phyloP scores from a whole-genome alignment of 2,329 filamentous ascomycete species.

The Penicillium sp. region DNA sequence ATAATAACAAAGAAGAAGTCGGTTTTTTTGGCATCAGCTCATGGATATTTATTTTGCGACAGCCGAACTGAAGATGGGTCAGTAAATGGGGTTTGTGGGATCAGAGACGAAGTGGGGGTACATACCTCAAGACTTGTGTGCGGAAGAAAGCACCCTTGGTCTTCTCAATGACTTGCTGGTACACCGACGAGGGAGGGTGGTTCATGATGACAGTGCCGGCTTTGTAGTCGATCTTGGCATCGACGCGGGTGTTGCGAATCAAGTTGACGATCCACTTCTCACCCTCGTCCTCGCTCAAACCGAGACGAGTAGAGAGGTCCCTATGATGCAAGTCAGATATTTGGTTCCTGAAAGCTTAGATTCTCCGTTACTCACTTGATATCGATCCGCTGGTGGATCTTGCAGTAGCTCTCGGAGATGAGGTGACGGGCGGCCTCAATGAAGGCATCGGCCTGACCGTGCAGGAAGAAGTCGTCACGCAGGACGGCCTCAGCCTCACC shows the following conservation, averaged over 20 bases:
- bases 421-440: slow-evolving; percentile 92
- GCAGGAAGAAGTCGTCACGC: slow-evolving; percentile 92
- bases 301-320: slow-evolving; percentile 87
- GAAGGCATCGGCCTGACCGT: slow-evolving; percentile 78
- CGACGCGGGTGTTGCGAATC: slow-evolving; percentile 93
- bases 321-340: slow-evolving; percentile 38
- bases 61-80: slow-evolving; percentile 39
- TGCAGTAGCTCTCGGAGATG: slow-evolving; percentile 99
- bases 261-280: slow-evolving; percentile 99
- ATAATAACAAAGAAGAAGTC: slow-evolving; percentile 32
- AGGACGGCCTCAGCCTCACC: slow-evolving; percentile 85
- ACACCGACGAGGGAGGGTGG: slow-evolving; percentile 96
- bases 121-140: slow-evolving; percentile 79
- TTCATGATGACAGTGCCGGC: slow-evolving; percentile 99
- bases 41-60: slow-evolving; percentile 48
- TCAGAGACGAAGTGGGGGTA: background rate
- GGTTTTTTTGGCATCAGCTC: slow-evolving; percentile 28
- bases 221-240: slow-evolving; percentile 99
- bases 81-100: background rate
- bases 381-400: slow-evolving; percentile 98
- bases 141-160: slow-evolving; percentile 99
- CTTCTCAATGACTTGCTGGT: slow-evolving; percentile 98
- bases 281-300: slow-evolving; percentile 87
- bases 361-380: slow-evolving; percentile 63
- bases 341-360: too few relatives aligned